These are phyloP conservation scores for Phalaenopsis hybrid DNA, from an alignment of 116 monocot genomes.

Conservation along the genomic window DNA sequence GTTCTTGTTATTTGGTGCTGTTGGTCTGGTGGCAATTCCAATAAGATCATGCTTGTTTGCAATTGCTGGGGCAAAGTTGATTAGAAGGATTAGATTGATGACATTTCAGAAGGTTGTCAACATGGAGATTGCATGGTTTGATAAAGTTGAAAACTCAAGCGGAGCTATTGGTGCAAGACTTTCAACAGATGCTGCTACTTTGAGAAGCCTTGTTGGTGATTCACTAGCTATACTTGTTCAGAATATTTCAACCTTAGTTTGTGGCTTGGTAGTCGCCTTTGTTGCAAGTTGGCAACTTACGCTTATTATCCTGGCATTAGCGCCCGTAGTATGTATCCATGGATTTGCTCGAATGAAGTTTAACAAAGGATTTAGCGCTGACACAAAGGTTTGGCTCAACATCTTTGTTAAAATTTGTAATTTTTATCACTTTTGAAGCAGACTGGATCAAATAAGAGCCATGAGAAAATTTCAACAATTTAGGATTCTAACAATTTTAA, in stretches of 20 bases:
- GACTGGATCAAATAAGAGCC: no score
- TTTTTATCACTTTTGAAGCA: not conserved
- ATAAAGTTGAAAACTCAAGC: constrained; percentile 27
- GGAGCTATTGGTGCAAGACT: constrained; percentile 49
- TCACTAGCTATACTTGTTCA: constrained; percentile 38
- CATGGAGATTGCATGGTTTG: constrained; percentile 23
- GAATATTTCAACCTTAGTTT: constrained; percentile 32
- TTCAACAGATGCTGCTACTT: constrained; percentile 43
- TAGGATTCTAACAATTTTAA: no score
- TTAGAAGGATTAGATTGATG: constrained; percentile 30
- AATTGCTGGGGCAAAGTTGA: constrained; percentile 29
- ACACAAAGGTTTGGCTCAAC: constrained; percentile 11
- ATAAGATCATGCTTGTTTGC: constrained; percentile 24
- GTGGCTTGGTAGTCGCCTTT: constrained; percentile 43
- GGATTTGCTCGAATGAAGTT: not conserved
- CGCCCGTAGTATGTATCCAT: not conserved
- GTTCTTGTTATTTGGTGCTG: constrained; percentile 13
- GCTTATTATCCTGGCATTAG: not conserved
- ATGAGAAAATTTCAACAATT: no score
- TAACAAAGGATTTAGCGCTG: constrained; percentile 10
- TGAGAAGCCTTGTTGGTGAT: constrained; percentile 54
- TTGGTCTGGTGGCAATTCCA: constrained; percentile 14
- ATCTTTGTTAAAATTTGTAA: not conserved
- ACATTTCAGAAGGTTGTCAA: constrained; percentile 40
- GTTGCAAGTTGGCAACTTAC: constrained; percentile 16